Conservation (phyloP, 495 filamentous ascomycete genomes). For the Aspergillus cavernicola region DNA sequence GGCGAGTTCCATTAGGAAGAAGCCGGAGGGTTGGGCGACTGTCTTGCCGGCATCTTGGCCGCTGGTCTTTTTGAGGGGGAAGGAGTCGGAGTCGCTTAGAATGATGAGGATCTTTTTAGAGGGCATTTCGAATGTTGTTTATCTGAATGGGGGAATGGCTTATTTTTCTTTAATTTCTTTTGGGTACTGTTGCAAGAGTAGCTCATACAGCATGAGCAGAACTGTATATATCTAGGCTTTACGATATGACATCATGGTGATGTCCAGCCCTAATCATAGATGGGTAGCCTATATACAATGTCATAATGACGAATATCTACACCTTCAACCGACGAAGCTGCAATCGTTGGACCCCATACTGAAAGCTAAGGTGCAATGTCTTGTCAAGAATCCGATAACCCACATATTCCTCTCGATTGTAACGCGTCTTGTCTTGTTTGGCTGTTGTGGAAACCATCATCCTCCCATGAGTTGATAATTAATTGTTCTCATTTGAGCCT, state of each 20-base stretch:
- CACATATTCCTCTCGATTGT: conserved; percentile 21
- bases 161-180: too few species aligned
- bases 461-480: conserved; percentile 22
- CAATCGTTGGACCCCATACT: not conserved
- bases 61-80: conserved; percentile 31
- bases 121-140: conserved; percentile 9
- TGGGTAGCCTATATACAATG: not conserved
- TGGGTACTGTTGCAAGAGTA: too few species aligned
- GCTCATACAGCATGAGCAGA: too few species aligned
- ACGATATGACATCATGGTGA: conserved; percentile 12
- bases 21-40: conserved; percentile 36
- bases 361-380: too few species aligned
- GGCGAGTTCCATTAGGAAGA: conserved; percentile 44
- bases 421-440: conserved; percentile 18
- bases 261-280: not conserved
- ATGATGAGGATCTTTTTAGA: conserved; percentile 40
- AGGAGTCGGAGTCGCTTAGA: conserved; percentile 35
- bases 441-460: conserved; percentile 23
- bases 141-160: too few species aligned
- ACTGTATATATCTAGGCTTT: too few species aligned
- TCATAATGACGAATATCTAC: conserved; percentile 1
- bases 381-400: conserved; percentile 24
- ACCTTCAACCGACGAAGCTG: conserved; percentile 17
- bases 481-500: too few species aligned
- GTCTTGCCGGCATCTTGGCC: conserved; percentile 22